Conservation (phyloP, 2,329 filamentous ascomycete genomes). For the Clonostachys chloroleuca region DNA sequence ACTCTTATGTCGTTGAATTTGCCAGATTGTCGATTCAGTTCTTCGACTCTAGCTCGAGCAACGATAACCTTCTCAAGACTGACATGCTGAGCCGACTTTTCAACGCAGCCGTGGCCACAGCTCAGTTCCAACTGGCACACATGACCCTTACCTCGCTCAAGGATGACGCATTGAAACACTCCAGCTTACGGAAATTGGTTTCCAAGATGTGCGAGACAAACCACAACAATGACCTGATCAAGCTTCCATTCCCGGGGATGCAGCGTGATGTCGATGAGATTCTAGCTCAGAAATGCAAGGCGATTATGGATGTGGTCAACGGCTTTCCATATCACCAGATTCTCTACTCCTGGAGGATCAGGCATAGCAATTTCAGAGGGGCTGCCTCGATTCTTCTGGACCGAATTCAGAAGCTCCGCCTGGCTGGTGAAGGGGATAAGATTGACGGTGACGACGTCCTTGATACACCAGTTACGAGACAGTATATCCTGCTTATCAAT, state of each 20-base stretch:
- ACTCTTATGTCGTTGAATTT: constrained; percentile 82
- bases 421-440: constrained; percentile 54
- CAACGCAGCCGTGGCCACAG: constrained; percentile 72
- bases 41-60: constrained; percentile 16
- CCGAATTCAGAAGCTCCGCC: constrained; percentile 57
- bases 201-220: constrained; percentile 65
- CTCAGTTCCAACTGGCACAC: constrained; percentile 79
- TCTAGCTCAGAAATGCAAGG: constrained; percentile 66
- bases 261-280: constrained; percentile 76
- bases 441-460: constrained; percentile 50
- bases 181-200: constrained; percentile 66
- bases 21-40: constrained; percentile 71
- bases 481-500: constrained; percentile 91
- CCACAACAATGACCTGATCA: constrained; percentile 63
- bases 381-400: constrained; percentile 60
- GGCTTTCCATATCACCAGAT: constrained; percentile 85
- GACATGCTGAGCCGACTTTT: constrained; percentile 84
- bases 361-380: constrained; percentile 81
- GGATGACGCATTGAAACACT: constrained; percentile 66
- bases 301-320: constrained; percentile 58
- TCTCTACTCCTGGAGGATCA: constrained; percentile 86
- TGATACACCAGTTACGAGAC: constrained; percentile 63
- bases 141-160: constrained; percentile 70
- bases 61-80: constrained; percentile 42
- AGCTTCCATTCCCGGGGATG: constrained; percentile 74